Base-by-base conservation (phyloP, 306 rosid genomes). In the Fragaria nilgerrensis region DNA sequence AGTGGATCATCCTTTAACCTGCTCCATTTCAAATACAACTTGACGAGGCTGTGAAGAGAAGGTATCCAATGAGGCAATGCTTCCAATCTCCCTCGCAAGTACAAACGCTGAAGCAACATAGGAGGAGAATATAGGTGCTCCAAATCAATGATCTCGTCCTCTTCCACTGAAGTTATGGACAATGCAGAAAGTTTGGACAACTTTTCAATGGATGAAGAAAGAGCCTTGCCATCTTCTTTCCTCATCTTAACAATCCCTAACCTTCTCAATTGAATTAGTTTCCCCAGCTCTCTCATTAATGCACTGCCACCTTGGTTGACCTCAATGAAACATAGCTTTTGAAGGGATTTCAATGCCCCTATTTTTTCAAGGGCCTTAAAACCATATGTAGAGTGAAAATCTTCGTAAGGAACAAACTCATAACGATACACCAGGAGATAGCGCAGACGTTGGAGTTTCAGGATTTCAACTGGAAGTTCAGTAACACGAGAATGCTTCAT, bases 1-100 rank as follows among this genome's bases (percentile, higher is more conserved):
- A 79, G 75, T 20, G 90, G 88, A 41, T 87, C 90, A 5, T 82
- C 85, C 58, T 65, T 77, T 6, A 85, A 70, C 55, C 72, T 37
- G 58, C 78, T 47, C 72, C 83, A 73, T 17, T 78, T 73, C 47
- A 85, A 37, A 53, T 70, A 73, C 34, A 85, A 15, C 49, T 39
- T 41, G 36, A 50, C 64, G 27, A 85, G 73, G 41, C 67, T 23
- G 5, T 75, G 76, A 22, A 78, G 79, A 71, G 78, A 70, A 70
- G 82, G 78, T 8, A 82, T 70, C 84, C 84, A 82, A 19, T 75
- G 64, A 7, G 82, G 86, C 22, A 82, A 32, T 25, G 16, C 69
- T 10, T 82, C 86, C 47, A 85, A 22, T 0, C 69, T 64, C 17
- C 88, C 86, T 20, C 36, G 52, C 77, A 85, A 69, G 47, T 59